Evolutionary conservation across 495 filamentous ascomycete genomes (phyloP), one percentile per base, ranked within the genome.

Genomic region (Neurospora sp.): DNA sequence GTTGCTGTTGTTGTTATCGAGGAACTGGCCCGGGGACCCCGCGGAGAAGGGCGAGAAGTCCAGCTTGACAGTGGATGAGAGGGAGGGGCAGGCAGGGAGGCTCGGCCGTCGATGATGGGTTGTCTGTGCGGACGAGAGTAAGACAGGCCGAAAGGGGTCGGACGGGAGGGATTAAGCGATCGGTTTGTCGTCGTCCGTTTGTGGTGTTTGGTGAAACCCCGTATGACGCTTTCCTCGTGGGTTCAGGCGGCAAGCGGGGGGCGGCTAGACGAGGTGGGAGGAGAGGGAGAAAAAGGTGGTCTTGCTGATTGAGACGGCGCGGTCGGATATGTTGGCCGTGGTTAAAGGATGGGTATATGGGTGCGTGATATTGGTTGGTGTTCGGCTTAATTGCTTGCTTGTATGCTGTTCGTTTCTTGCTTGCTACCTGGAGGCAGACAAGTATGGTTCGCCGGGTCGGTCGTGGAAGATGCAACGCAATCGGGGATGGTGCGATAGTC

Each of bases 1-100:
- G 69, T 83, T 80, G 85, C 77, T 85, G 76, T 84, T 83, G 74
- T 86, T 75, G 66, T 83, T 80, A 84, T 85, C 82, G 82, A 83
- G 83, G 74, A 85, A 86, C 74, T 86, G 84, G 80, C 78, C 84
- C 74, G 81, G 79, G 75, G 86, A 85, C 79, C 83, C 86, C 75
- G 81, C 78, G 20, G 82, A 82, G 20, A 84, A 73, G 5, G 80
- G 83, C 72, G 85, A 86, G 75, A 84, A 83, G 85, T 87, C 85
- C 84, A 86, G 82, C 41, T 75, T 85, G 82, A 77, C 72, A 11
- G 27, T 38, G 35, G 35, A 59, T 44, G 71, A 40, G 72, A 71
- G 42, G 72, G 62, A 69, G 72, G 41, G 69, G 41, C 3, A 20
- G n/a, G 44, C 37, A 69, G 66, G 16, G 66, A 39, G 54, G 54